Percentiles rank a stretch among this genome's conserved stretches.
Conservation (phyloP, 495 filamentous ascomycete species). For the Talaromyces adpressus region DNA sequence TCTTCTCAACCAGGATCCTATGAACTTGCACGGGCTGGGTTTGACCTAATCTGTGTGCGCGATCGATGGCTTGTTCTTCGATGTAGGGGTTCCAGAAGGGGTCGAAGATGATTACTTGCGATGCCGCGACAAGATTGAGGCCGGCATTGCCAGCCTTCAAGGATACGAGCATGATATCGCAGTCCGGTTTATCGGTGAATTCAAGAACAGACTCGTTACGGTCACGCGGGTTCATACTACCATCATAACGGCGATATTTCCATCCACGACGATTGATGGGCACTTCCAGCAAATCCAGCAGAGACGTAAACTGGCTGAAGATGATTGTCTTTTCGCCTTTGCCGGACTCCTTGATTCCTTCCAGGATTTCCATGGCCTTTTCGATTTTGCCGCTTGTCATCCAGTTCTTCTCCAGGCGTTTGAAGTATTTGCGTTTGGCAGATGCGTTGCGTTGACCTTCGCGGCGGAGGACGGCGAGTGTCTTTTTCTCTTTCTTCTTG, state of each 20-base stretch:
- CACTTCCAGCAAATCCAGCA: conserved; percentile 91
- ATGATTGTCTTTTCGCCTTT: conserved; percentile 74
- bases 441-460: conserved; percentile 53
- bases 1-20: conserved; percentile 66
- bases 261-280: conserved; percentile 60
- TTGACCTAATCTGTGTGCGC: conserved; percentile 89
- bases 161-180: conserved; percentile 78
- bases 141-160: conserved; percentile 89
- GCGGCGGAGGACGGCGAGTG: conserved; percentile 59
- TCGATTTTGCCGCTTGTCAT: conserved; percentile 72
- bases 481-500: conserved; percentile 35
- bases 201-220: conserved; percentile 65
- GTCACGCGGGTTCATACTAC: conserved; percentile 63
- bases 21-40: conserved; percentile 67
- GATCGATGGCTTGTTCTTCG: conserved; percentile 91
- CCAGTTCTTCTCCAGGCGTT: conserved; percentile 57
- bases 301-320: conserved; percentile 86
- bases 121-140: conserved; percentile 81
- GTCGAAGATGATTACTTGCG: conserved; percentile 84
- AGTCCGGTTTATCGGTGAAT: conserved; percentile 59
- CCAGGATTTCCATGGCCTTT: conserved; percentile 64
- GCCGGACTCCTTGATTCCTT: conserved; percentile 37
- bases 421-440: conserved; percentile 61
- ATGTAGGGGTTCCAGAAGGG: conserved; percentile 97
- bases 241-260: conserved; percentile 75